Percentiles rank a stretch among this genome's conserved stretches.
phyloP scores from a whole-genome alignment of 257 asterid genomes.

The Marsdenia floribunda region DNA sequence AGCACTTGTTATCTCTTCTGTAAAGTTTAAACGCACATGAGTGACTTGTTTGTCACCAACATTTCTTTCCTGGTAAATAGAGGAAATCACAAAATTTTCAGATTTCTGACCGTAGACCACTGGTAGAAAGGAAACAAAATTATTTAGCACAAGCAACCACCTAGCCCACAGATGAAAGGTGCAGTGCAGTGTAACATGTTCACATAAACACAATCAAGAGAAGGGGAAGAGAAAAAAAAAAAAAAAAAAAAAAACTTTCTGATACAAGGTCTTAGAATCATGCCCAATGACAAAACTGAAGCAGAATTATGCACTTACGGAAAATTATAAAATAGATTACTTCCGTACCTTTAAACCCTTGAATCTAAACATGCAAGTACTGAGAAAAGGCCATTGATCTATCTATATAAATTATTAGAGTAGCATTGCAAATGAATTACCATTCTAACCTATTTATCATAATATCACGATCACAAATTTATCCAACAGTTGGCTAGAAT shows the following conservation, averaged over 20 bases:
- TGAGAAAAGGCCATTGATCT: neutral
- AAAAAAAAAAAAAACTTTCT: neutral
- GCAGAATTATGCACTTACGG: neutral
- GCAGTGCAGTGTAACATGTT: neutral
- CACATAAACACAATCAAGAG: neutral
- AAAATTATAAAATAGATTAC: neutral
- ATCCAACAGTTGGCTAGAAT: neutral
- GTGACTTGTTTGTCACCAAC: slow-evolving; percentile 38
- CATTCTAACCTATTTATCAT: neutral
- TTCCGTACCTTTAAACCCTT: neutral
- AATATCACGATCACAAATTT: neutral
- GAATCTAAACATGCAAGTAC: neutral
- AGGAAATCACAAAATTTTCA: neutral
- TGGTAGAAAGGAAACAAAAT: neutral
- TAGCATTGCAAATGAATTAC: neutral
- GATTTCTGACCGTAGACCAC: neutral
- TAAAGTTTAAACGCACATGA: slow-evolving; percentile 47
- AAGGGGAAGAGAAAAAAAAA: neutral
- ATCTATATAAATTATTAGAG: neutral
- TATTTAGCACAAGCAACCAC: neutral
- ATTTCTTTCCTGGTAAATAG: slow-evolving; percentile 50
- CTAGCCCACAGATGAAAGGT: neutral
- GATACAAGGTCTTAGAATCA: neutral
- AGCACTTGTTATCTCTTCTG: slow-evolving; percentile 53
- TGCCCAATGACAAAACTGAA: neutral